These are phyloP conservation scores for Tripterygium wilfordii DNA, from an alignment of 177 flowering plant species.

Conservation along the genomic window DNA sequence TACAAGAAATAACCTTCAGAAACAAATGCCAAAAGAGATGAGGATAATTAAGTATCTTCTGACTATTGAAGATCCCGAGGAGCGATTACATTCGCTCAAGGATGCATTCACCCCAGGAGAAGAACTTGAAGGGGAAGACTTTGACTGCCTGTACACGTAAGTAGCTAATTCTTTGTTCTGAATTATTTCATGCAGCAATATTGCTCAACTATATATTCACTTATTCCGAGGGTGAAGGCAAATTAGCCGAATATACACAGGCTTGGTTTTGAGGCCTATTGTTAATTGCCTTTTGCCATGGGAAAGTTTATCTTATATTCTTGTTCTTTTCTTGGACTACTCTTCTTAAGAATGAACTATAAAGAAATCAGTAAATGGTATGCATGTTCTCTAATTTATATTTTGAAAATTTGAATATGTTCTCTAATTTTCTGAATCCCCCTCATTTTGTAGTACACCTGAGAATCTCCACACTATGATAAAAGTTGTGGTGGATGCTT, in stretches of 20 bases:
- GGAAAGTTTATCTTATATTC: too few species aligned
- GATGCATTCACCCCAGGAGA: constrained; percentile 95
- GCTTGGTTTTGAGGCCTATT: too few species aligned
- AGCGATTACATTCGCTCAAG: constrained; percentile 42
- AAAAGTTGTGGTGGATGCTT: constrained; percentile 54
- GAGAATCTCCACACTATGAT: constrained; percentile 60
- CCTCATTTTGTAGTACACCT: constrained; percentile 47
- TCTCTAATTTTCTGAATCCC: not conserved
- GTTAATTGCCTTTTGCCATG: too few species aligned
- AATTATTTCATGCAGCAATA: not conserved
- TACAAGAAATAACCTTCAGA: constrained; percentile 65
- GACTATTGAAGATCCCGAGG: constrained; percentile 70
- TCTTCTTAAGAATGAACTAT: too few species aligned
- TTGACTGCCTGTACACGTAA: constrained; percentile 78
- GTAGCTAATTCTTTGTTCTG: constrained; percentile 15
- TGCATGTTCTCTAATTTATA: too few species aligned
- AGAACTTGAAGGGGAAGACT: constrained; percentile 73
- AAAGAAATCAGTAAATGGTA: too few species aligned
- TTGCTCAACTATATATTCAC: too few species aligned
- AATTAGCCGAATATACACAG: too few species aligned
- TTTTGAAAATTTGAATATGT: not conserved
- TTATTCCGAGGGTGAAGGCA: too few species aligned
- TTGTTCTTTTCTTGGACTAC: too few species aligned
- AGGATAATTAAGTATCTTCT: constrained; percentile 83
- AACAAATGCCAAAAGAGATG: constrained; percentile 77